These are phyloP conservation scores for Clonostachys rhizophaga DNA, from an alignment of 2,329 filamentous ascomycete species.

Conservation along the genomic window DNA sequence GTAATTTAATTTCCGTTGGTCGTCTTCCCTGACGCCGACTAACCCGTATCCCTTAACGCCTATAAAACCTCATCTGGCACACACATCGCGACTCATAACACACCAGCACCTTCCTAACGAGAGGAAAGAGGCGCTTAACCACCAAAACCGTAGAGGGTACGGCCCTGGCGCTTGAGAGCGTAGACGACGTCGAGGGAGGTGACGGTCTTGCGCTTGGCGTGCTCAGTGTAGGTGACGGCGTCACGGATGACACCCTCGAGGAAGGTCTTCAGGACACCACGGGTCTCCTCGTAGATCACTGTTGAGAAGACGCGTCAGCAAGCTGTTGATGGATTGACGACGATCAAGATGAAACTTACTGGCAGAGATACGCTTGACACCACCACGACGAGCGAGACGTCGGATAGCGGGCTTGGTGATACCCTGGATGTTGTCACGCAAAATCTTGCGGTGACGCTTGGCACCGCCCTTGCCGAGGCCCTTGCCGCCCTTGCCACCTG, in stretches of 20 bases:
- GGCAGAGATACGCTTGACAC: slow-evolving; percentile 99
- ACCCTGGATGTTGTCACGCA: slow-evolving; percentile 99
- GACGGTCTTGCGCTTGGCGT: slow-evolving; percentile 79
- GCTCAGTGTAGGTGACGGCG: slow-evolving; percentile 74
- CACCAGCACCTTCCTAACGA: neutral
- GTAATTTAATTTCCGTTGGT: too few species aligned
- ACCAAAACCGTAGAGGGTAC: slow-evolving; percentile 86
- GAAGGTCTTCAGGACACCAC: slow-evolving; percentile 74
- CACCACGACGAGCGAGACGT: slow-evolving; percentile 97
- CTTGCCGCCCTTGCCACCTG: slow-evolving; percentile 94
- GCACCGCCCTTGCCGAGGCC: slow-evolving; percentile 97
- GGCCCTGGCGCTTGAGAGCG: slow-evolving; percentile 64
- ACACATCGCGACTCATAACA: too few species aligned
- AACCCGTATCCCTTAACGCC: too few species aligned
- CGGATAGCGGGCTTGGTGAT: slow-evolving; percentile 98
- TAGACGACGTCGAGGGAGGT: slow-evolving; percentile 66
- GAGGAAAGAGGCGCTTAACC: slow-evolving; percentile 49
- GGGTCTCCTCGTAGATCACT: slow-evolving; percentile 77
- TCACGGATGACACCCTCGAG: slow-evolving; percentile 73
- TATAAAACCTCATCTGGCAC: too few species aligned
- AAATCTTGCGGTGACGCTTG: slow-evolving; percentile 99
- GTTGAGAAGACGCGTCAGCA: slow-evolving; percentile 5
- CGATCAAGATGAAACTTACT: slow-evolving; percentile 48
- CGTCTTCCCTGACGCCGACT: too few species aligned
- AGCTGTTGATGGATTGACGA: neutral